phyloP scores from a whole-genome alignment of 2,329 filamentous ascomycete genomes.

The Fusarium musae region DNA sequence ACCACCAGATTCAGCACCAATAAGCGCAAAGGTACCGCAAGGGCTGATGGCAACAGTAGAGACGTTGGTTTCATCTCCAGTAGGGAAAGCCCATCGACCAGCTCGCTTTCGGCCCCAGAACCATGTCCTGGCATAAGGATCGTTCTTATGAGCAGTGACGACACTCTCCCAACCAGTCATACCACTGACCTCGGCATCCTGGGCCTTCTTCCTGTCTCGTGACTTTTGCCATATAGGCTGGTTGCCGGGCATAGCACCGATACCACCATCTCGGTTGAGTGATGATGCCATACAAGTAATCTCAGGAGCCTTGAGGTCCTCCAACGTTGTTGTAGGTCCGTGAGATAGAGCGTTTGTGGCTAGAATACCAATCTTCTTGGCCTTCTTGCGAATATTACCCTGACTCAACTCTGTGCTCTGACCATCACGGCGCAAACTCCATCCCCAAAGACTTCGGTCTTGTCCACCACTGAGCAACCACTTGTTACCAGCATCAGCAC shows the following conservation, averaged over 20 bases:
- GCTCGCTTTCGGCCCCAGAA: slow-evolving; percentile 97
- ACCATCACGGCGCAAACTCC: slow-evolving; percentile 92
- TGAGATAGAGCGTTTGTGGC: slow-evolving; percentile 66
- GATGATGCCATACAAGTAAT: slow-evolving; percentile 93
- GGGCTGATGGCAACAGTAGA: slow-evolving; percentile 88
- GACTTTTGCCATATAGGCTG: slow-evolving; percentile 87
- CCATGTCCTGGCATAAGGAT: slow-evolving; percentile 91
- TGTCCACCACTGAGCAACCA: slow-evolving; percentile 92
- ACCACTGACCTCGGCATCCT: slow-evolving; percentile 76
- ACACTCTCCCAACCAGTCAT: slow-evolving; percentile 97
- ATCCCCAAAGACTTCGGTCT: slow-evolving; percentile 94
- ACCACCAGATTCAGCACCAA: slow-evolving; percentile 84
- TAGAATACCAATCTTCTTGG: slow-evolving; percentile 85
- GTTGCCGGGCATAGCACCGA: slow-evolving; percentile 83
- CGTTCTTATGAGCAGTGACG: slow-evolving; percentile 88
- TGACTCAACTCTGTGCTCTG: slow-evolving; percentile 95
- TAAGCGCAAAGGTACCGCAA: slow-evolving; percentile 91
- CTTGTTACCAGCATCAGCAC: slow-evolving; percentile 87
- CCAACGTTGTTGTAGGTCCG: slow-evolving; percentile 72
- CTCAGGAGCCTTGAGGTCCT: slow-evolving; percentile 86
- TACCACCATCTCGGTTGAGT: slow-evolving; percentile 92
- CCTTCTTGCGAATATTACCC: slow-evolving; percentile 86
- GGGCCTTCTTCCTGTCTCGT: slow-evolving; percentile 68
- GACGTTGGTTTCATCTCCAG: slow-evolving; percentile 84
- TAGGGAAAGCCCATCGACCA: slow-evolving; percentile 92